Evolutionary conservation across 176 grass and related monocot genomes (phyloP).

Genomic region (Carex pumila): DNA sequence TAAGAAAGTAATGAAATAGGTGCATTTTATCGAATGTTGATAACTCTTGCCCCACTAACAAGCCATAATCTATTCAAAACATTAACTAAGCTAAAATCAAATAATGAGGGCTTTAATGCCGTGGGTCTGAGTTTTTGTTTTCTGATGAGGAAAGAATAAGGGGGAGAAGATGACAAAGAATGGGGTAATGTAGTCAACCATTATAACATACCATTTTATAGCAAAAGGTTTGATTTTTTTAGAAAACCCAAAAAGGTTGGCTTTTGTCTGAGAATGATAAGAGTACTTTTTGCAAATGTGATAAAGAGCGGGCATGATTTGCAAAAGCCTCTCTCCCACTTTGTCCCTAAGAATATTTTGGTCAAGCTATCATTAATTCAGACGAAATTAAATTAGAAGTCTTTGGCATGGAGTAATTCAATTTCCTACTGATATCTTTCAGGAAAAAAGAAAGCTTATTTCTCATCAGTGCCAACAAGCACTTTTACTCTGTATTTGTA

Average conservation of each 20-base stretch:
- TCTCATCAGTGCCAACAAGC: background rate
- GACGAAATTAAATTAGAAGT: background rate
- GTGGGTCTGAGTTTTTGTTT: background rate
- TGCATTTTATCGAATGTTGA: background rate
- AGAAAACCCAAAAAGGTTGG: background rate
- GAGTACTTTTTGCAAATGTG: background rate
- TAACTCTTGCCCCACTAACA: background rate
- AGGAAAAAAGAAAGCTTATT: background rate
- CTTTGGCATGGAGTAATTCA: background rate
- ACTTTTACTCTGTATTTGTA: background rate
- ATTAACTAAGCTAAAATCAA: background rate
- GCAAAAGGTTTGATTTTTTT: background rate
- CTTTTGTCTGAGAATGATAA: background rate
- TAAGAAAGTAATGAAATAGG: background rate
- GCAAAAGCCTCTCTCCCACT: background rate
- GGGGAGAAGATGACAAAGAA: background rate
- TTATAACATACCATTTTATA: background rate
- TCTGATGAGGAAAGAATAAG: background rate
- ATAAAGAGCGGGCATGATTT: background rate
- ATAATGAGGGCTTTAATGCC: background rate
- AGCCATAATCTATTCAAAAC: background rate
- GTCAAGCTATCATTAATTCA: background rate
- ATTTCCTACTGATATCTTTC: background rate
- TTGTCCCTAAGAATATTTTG: background rate
- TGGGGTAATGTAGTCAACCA: background rate